Conservation (phyloP, 768 basidiomycete genomes). For the Boletellus sp. region DNA sequence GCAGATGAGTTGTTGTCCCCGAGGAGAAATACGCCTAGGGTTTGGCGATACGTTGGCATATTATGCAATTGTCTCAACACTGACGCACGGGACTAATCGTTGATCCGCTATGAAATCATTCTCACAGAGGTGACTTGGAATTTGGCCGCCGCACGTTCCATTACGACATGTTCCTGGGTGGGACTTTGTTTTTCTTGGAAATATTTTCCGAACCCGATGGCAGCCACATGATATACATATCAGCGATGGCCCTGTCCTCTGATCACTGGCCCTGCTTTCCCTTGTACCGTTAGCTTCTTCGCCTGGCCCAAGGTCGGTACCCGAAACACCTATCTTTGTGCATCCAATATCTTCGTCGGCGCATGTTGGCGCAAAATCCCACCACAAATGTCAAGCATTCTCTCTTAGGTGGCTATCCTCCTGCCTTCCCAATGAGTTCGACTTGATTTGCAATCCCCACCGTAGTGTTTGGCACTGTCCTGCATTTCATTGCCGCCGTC, state of each 20-base stretch:
- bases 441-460: background rate
- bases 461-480: conserved; percentile 9
- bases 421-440: background rate
- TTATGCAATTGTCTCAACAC: background rate
- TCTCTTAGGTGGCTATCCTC: conserved; percentile 1
- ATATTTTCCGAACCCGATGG: background rate
- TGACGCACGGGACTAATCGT: background rate
- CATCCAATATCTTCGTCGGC: background rate
- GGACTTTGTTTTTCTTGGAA: background rate
- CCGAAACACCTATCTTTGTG: background rate
- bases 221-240: background rate
- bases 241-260: background rate
- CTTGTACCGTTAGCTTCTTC: background rate
- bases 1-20: too few species aligned
- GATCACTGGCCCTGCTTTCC: background rate
- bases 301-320: background rate
- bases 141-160: background rate
- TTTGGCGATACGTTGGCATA: background rate
- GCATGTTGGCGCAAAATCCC: conserved; percentile 1
- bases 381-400: background rate
- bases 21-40: too few species aligned
- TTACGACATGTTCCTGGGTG: background rate
- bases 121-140: background rate
- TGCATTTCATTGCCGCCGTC: conserved; percentile 5
- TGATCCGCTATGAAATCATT: background rate